Conservation (phyloP, 768 basidiomycete genomes). For the Termitomyces sp. region DNA sequence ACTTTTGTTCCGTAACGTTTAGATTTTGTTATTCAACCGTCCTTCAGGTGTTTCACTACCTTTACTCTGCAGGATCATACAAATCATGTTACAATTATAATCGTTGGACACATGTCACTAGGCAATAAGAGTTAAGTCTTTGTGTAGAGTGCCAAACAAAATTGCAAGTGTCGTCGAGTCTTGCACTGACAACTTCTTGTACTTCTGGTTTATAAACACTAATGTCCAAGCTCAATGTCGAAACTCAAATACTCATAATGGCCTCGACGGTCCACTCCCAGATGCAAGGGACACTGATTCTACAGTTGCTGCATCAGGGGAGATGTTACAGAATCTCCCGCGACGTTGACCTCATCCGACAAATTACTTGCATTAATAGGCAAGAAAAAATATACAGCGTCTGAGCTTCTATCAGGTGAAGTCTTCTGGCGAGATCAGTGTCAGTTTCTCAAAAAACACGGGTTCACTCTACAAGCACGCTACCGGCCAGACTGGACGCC, state of each 20-base stretch:
- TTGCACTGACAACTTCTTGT: neutral
- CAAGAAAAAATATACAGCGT: neutral
- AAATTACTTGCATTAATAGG: neutral
- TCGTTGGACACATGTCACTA: neutral
- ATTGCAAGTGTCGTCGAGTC: too few relatives aligned
- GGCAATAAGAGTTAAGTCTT: too few relatives aligned
- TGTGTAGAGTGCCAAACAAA: too few relatives aligned
- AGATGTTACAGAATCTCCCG: neutral
- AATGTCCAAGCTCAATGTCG: neutral
- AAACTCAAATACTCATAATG: neutral
- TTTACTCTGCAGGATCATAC: neutral
- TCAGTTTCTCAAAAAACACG: neutral
- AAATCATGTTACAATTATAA: neutral
- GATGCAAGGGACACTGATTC: neutral
- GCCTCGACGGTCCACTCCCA: neutral
- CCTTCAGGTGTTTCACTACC: neutral
- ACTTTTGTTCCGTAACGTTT: neutral
- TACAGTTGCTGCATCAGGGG: neutral
- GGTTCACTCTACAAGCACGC: neutral
- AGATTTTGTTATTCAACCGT: neutral
- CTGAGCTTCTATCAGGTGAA: neutral
- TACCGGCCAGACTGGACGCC: neutral
- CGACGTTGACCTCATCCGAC: too few relatives aligned
- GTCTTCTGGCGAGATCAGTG: neutral
- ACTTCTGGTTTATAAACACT: neutral